Evolutionary conservation across 2,329 filamentous ascomycete species (phyloP), one percentile per base, ranked within the genome.

Genomic region (Passalora sequoiae): DNA sequence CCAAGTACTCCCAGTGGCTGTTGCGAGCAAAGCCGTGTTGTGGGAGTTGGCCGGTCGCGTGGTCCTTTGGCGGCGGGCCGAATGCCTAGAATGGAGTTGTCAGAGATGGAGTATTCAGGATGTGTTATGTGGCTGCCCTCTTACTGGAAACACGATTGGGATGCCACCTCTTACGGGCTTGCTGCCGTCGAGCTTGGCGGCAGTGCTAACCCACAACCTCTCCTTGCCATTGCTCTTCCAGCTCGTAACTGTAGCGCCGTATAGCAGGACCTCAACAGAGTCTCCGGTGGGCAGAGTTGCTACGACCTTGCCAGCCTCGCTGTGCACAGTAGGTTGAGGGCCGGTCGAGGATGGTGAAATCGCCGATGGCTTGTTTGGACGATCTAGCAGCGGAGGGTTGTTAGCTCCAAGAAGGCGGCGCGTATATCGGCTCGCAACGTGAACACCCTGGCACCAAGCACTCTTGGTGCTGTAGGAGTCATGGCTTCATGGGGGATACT

Each of bases 21-120:
- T 79, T 89, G 57, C 92, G 87, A 28, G 91, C 92, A 68, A 98
- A 94, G 55, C 92, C 92, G 71, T 97, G 92, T 69, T 96, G 89
- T 3, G 89, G 83, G 19, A 98, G 83, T 53, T 78, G 72, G 39
- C 80, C 79, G 20, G 88, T 92, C n/a, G 84, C 76, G 54, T 84
- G 80, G 65, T 89, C 82, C 54, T 82, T 75, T 40, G 86, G 82
- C 9, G 84, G 80, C 17, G 52, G 58, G 21, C 92, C 92, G 63
- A 98, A 98, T 89, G 45, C 15, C 12, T n/a, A 17, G 9, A n/a
- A n/a, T n/a, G n/a, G n/a, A n/a, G n/a, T n/a, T n/a, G n/a, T n/a
- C n/a, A n/a, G n/a, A n/a, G n/a, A n/a, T n/a, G n/a, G n/a, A n/a
- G n/a, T n/a, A n/a, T n/a, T n/a, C n/a, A n/a, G n/a, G n/a, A n/a